These are phyloP conservation scores for Exophiala mesophila DNA, from an alignment of 2,329 filamentous ascomycete species.

Conservation along the genomic window DNA sequence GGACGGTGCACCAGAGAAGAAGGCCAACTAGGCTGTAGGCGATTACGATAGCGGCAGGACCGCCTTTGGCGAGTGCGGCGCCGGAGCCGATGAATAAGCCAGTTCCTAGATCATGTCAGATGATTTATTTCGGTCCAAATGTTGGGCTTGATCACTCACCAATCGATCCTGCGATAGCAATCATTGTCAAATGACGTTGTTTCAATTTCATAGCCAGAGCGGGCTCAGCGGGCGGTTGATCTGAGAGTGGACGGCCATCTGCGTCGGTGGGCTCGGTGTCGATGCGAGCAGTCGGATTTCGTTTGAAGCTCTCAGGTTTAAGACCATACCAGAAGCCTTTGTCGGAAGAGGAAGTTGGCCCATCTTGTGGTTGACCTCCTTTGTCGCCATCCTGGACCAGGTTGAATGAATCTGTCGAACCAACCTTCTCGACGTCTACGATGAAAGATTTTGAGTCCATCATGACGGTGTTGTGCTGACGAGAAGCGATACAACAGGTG, in stretches of 20 bases:
- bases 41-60: constrained; percentile 70
- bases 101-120: constrained; percentile 37
- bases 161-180: constrained; percentile 25
- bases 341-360: not conserved
- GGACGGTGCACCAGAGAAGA: constrained; percentile 88
- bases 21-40: constrained; percentile 70
- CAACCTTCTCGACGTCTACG: not conserved
- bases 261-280: constrained; percentile 7
- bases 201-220: constrained; percentile 23
- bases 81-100: constrained; percentile 84
- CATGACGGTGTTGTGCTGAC: too few relatives aligned
- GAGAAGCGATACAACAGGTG: too few relatives aligned
- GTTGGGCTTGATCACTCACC: constrained; percentile 16
- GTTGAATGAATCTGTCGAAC: not conserved
- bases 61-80: constrained; percentile 62
- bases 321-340: constrained; percentile 23
- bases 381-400: not conserved
- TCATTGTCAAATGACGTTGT: constrained; percentile 21
- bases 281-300: constrained; percentile 22
- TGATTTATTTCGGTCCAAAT: constrained; percentile 9
- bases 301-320: constrained; percentile 27
- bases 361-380: too few relatives aligned
- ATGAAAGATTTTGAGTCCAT: not conserved
- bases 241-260: constrained; percentile 27
- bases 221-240: constrained; percentile 24